phyloP scores from a whole-genome alignment of 2,329 filamentous ascomycete genomes.

The Juglanconis oblonga region DNA sequence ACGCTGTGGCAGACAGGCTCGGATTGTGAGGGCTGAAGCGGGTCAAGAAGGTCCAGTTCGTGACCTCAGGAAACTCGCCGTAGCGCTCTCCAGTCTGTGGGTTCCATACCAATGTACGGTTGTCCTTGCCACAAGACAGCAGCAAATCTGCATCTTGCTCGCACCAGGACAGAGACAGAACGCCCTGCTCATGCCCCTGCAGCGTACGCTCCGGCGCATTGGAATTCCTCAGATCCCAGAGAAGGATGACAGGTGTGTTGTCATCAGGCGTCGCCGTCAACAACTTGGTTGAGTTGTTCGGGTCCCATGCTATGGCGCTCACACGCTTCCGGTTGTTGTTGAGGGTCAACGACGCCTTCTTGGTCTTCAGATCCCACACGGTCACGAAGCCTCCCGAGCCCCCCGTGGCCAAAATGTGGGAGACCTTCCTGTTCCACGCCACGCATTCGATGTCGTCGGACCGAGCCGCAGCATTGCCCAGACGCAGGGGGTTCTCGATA shows the following conservation, averaged over 20 bases:
- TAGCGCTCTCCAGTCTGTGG: constrained; percentile 83
- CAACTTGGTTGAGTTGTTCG: constrained; percentile 89
- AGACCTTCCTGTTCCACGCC: constrained; percentile 97
- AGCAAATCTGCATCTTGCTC: constrained; percentile 83
- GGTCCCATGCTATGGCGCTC: constrained; percentile 96
- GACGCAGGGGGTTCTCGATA: constrained; percentile 78
- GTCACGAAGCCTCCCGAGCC: constrained; percentile 93
- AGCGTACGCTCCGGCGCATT: constrained; percentile 89
- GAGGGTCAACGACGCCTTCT: constrained; percentile 92
- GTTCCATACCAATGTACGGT: constrained; percentile 94
- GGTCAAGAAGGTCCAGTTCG: constrained; percentile 99
- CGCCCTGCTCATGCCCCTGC: constrained; percentile 89
- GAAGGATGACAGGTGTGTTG: constrained; percentile 78
- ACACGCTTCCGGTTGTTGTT: constrained; percentile 95
- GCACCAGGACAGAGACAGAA: constrained; percentile 95
- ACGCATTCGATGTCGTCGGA: constrained; percentile 94
- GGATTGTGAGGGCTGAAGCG: constrained; percentile 93
- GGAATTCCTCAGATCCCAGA: constrained; percentile 96
- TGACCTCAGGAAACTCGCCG: constrained; percentile 93
- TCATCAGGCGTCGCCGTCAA: constrained; percentile 90
- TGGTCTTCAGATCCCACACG: constrained; percentile 97
- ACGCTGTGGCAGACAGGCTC: constrained; percentile 87
- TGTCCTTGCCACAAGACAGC: constrained; percentile 94
- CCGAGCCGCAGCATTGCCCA: constrained; percentile 83
- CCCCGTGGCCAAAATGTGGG: constrained; percentile 93